Evolutionary conservation across 78 protist species (phyloP).

Genomic region (Planoprotostelium fungivorum): DNA sequence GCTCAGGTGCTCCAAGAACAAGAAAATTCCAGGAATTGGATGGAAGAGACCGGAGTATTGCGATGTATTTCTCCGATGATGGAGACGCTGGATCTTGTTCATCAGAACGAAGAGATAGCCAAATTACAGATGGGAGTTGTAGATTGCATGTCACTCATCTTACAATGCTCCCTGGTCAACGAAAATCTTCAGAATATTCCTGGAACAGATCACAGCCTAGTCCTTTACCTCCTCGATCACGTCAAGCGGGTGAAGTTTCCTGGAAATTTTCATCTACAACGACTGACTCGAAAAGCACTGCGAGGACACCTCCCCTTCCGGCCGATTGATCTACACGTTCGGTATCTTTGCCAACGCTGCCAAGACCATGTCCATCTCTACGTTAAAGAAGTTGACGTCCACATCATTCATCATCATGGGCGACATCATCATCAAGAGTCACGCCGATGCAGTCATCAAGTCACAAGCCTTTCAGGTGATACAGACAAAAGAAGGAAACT

Average conservation of each 20-base stretch:
- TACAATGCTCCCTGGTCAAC: neutral
- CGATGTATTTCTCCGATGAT: no score
- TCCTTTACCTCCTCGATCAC: neutral
- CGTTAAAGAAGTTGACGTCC: neutral
- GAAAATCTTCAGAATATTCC: neutral
- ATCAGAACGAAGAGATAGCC: no score
- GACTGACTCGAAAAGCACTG: neutral
- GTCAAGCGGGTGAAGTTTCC: neutral
- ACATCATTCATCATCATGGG: neutral
- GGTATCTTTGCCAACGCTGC: neutral
- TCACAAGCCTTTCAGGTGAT: neutral
- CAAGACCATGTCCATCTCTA: neutral
- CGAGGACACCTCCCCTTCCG: no score
- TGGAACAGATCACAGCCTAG: neutral
- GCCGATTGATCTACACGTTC: neutral
- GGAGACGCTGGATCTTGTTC: no score
- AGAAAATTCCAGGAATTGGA: no score
- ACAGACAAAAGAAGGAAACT: no score
- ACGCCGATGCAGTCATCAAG: neutral
- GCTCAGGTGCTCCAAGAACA: no score
- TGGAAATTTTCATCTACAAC: no score
- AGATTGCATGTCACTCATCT: neutral
- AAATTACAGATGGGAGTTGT: no score
- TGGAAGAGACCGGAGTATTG: no score
- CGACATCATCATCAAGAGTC: neutral